Base-by-base conservation (phyloP, 768 basidiomycete species). In the Russula abietina region DNA sequence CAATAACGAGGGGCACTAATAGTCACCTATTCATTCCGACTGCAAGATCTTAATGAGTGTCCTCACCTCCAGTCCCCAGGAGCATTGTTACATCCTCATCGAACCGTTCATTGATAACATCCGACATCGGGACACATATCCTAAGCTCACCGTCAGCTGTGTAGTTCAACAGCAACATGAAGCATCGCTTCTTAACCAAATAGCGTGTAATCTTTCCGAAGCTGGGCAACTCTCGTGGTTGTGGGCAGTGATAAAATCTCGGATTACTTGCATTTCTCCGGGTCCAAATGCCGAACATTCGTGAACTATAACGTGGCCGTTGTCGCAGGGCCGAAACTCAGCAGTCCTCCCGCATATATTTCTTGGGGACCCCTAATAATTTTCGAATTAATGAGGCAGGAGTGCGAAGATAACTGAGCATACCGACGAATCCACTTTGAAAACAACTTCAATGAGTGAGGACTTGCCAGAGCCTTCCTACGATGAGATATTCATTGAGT, bases 161-260 rank as follows among this genome's bases (percentile, higher is more conserved):
- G 6, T n/a, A n/a, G n/a, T n/a, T n/a, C n/a, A n/a, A n/a, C n/a
- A n/a, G 9, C 22, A 30, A 46, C 26, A 6, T 33, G n/a, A 4
- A 14, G 11, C 48, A 14, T n/a, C 7, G 4, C 43, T 12, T 11
- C 36, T 22, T n/a, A 49, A 63, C 62, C 57, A 63, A 28, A 63
- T 63, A 6, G 57, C 62, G 4, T 63, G 62, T 10, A 63, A 33
- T 19, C 57, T 63, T 16, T 63, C 38, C 28, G 57, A 49, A 17
- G 1, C 14, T 49, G 52, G 4, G 14, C 33, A 22, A 26, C 4
- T 32, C 19, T 11, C 5, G 14, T 41, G n/a, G 19, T 22, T 63
- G n/a, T 22, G 33, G 11, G 22, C 9, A 5, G 17, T n/a, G 52
- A 63, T 39, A 36, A 59, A 59, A 4, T 54, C 4, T 19, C 11